phyloP scores from a whole-genome alignment of 1,139 yeast species.

The Candida tropicalis region DNA sequence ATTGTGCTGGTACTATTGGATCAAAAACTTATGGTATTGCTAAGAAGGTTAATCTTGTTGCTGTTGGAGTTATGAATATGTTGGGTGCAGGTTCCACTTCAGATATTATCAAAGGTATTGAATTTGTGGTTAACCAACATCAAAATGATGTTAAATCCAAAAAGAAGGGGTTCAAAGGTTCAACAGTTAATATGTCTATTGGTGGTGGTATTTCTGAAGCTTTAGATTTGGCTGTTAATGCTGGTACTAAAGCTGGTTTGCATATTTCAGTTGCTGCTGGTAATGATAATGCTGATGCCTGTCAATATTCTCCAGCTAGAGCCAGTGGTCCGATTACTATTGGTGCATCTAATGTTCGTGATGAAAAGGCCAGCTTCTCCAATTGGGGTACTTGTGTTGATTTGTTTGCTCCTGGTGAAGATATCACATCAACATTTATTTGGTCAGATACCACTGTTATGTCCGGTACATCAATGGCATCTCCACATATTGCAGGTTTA shows the following conservation, averaged over 20 bases:
- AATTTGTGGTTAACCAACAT: slow-evolving; percentile 71
- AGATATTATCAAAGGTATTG: slow-evolving; percentile 81
- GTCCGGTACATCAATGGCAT: slow-evolving; percentile 99
- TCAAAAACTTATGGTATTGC: slow-evolving; percentile 78
- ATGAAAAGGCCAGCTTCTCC: slow-evolving; percentile 76
- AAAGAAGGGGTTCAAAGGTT: slow-evolving; percentile 74
- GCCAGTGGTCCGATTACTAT: slow-evolving; percentile 78
- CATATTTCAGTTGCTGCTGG: slow-evolving; percentile 92
- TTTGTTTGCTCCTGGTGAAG: slow-evolving; percentile 83
- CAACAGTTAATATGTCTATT: slow-evolving; percentile 87
- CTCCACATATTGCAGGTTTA: slow-evolving; percentile 95
- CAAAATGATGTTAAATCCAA: slow-evolving; percentile 55
- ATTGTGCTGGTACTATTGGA: slow-evolving; percentile 85
- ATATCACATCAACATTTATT: slow-evolving; percentile 81
- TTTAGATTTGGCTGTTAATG: slow-evolving; percentile 79
- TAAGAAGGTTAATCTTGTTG: slow-evolving; percentile 71
- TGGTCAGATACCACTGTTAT: slow-evolving; percentile 70
- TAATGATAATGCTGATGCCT: slow-evolving; percentile 83
- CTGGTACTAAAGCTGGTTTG: slow-evolving; percentile 78
- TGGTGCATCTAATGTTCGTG: slow-evolving; percentile 79
- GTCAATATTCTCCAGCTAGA: slow-evolving; percentile 81
- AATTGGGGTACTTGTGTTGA: slow-evolving; percentile 87
- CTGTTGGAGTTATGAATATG: slow-evolving; percentile 58
- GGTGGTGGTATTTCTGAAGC: slow-evolving; percentile 87
- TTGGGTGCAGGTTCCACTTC: slow-evolving; percentile 77